Conservation (phyloP, 1,139 yeast species). For the Kurtzmaniella quercitrusa region DNA sequence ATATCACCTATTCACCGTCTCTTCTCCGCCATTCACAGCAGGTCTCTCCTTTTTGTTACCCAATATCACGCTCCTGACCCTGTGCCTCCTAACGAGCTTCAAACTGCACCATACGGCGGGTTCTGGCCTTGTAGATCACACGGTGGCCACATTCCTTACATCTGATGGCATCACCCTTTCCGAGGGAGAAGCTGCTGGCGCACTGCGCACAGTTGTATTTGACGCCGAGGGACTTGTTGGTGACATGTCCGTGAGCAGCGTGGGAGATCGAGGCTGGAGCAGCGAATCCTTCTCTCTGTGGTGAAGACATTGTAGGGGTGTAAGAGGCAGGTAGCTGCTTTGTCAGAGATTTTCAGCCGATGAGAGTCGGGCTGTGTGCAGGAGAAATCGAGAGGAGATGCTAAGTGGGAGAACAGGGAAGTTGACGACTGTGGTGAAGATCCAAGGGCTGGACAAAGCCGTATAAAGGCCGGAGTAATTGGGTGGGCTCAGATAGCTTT, state of each 20-base stretch:
- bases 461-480: too few species aligned
- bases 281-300: constrained; percentile 88
- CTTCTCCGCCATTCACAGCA: too few species aligned
- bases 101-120: constrained; percentile 83
- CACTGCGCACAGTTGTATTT: constrained; percentile 96
- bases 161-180: constrained; percentile 94
- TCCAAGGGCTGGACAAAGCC: too few species aligned
- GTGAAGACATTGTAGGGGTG: constrained; percentile 42
- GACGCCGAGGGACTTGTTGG: constrained; percentile 78
- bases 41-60: too few species aligned
- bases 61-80: too few species aligned
- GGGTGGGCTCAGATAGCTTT: too few species aligned
- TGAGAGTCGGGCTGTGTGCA: constrained; percentile 1
- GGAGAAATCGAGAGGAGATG: too few species aligned
- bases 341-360: neutral
- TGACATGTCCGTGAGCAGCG: constrained; percentile 49
- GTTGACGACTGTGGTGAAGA: too few species aligned
- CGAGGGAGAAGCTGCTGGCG: constrained; percentile 81
- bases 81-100: constrained; percentile 52
- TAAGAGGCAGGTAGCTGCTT: neutral
- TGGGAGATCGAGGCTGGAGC: constrained; percentile 79
- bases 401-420: too few species aligned
- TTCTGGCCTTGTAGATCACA: constrained; percentile 93
- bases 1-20: too few species aligned
- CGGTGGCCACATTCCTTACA: constrained; percentile 99